Base-by-base conservation (phyloP, 2,329 filamentous ascomycete genomes). In the Colletotrichum siamense region DNA sequence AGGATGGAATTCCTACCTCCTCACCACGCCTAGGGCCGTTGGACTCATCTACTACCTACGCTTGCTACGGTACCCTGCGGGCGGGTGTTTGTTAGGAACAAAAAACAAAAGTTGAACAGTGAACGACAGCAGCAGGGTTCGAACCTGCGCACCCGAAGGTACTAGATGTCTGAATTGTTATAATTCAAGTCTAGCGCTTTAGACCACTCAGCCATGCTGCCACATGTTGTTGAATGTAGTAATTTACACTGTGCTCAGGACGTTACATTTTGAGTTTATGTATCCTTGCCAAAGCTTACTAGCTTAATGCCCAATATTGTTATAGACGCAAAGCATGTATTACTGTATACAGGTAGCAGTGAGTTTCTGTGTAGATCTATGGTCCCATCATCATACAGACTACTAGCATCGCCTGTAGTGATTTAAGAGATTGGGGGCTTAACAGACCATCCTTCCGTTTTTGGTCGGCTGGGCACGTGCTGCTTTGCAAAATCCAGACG, bases 111-210 rank as follows among this genome's bases (percentile, higher is more conserved):
- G 3, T 44, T 12, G 9, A 26, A 63, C 30, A 18, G 63, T 16
- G 16, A 6, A 13, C 71, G 71, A 74, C 71, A 74, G 69, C 71
- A 74, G 71, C 71, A 71, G 71, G 71, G 71, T 74, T 74, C 71
- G 71, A 74, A 74, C 71, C 71, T 74, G 67, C 71, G 71, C 71
- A 57, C 32, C 71, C 71, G 71, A 74, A 74, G 71, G 39, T 57
- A 74, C 26, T 32, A 74, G 71, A 74, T 74, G 5, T 22, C 2
- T 6, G 39, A 71, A 39, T 6, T 3, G 1, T 3, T 18, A 6
- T 1, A 10, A 71, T 74, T 74, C 71, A 74, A 74, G 71, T 74
- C 71, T 74, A 32, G 26, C 71, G 32, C 59, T 44, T 74, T 74
- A 70, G 67, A 71, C 71, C 71, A 74, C 71, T 74, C 71, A 44